Base-by-base conservation (phyloP, 202 grass and related monocot species). In the Digitaria exilis region DNA sequence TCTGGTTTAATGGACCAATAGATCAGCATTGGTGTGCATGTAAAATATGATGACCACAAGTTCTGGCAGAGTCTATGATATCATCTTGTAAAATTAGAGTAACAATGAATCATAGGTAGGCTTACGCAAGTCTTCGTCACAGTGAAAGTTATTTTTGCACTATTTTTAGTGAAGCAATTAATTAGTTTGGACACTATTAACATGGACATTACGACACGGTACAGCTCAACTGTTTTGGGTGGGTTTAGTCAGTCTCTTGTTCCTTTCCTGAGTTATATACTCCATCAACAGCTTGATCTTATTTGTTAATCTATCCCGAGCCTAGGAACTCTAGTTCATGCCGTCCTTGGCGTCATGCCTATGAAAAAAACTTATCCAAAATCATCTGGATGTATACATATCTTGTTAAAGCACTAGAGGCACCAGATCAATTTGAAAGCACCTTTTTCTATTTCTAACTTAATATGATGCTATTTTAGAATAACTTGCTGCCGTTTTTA, bases 341-440 rank as follows among this genome's bases (percentile, higher is more conserved):
- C 84, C 76, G 68, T 74, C 84, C 51, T 59, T 81, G 61, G 28
- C 69, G 59, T 68, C 84, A 59, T 81, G 51, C 42, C 55, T 71
- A 22, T n/a, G 32, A 34, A 21, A 70, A 28, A 42, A 10, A 3
- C 21, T 58, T 80, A 73, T 67, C 70, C 24, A 8, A 76, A 54
- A 48, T 71, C 6, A 73, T 48, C 11, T 14, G 9, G 21, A 35
- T 37, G 35, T 14, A 16, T 26, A 17, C 24, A 26, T 68, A 57
- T 7, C 12, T 55, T 46, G 19, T 25, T 45, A 71, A 62, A 58
- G 14, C 51, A 46, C 46, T 76, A 24, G 25, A 75, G 70, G 21
- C 60, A 65, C 45, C 17, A 1, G 2, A 42, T 64, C 10, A 4
- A 11, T 29, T 21, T 18, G 16, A 41, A 63, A 73, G 25, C 12